Conservation (phyloP, 2,329 filamentous ascomycete species). For the Epichloe bromicola region DNA sequence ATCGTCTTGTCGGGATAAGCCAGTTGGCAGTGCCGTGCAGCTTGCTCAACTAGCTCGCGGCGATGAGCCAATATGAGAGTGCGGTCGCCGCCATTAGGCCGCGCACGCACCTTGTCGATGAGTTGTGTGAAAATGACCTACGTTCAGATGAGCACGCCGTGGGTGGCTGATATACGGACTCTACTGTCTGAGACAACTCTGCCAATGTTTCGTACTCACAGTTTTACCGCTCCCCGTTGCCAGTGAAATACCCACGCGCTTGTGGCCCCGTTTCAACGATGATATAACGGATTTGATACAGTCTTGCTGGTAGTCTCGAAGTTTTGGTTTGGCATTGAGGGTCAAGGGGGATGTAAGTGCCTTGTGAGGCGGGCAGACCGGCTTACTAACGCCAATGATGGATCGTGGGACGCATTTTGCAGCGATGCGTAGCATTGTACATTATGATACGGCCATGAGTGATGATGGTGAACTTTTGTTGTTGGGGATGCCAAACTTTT, state of each 20-base stretch:
- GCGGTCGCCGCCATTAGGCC: constrained; percentile 43
- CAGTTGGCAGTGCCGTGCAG: constrained; percentile 66
- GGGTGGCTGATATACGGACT: not conserved
- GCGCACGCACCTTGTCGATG: constrained; percentile 58
- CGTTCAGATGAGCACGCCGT: not conserved
- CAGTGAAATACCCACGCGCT: constrained; percentile 69
- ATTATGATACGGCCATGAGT: constrained; percentile 14
- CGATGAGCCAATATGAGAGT: constrained; percentile 89
- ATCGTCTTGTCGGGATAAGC: constrained; percentile 71
- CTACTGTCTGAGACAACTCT: too few species aligned
- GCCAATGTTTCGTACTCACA: constrained; percentile 29
- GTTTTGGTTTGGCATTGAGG: constrained; percentile 31
- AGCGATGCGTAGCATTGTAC: constrained; percentile 24
- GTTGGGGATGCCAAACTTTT: constrained; percentile 1
- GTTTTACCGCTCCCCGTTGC: constrained; percentile 87
- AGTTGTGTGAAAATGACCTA: constrained; percentile 93
- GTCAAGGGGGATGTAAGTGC: constrained; percentile 13
- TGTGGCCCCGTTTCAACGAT: constrained; percentile 57
- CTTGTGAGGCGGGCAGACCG: constrained; percentile 8
- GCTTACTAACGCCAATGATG: constrained; percentile 4
- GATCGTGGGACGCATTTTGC: constrained; percentile 16
- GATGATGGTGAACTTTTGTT: not conserved
- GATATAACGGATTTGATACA: constrained; percentile 71
- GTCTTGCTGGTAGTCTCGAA: constrained; percentile 82
- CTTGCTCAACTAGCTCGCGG: constrained; percentile 88